A percentile compares a stretch with the other conserved stretches of the same genome.
These are phyloP conservation scores for Curvularia verruculosa DNA, from an alignment of 2,329 filamentous ascomycete species.

Conservation along the genomic window DNA sequence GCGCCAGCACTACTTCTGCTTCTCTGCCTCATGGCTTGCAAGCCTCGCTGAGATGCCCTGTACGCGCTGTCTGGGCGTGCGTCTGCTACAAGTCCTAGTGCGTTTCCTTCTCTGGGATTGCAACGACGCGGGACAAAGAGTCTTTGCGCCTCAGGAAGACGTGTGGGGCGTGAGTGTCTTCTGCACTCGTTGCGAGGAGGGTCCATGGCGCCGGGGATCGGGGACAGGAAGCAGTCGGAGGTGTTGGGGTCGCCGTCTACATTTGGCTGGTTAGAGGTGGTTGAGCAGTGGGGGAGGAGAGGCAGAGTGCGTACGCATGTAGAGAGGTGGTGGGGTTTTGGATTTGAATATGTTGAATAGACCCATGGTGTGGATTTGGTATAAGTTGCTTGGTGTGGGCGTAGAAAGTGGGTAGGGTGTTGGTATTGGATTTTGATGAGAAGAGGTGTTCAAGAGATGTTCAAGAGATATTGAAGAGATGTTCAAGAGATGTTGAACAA, in stretches of 20 bases:
- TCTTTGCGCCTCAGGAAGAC: neutral
- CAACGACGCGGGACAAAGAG: no score
- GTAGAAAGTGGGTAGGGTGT: no score
- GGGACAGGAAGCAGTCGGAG: neutral
- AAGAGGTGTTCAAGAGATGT: neutral
- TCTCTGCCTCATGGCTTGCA: no score
- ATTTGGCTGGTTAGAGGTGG: no score
- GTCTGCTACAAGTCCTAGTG: no score
- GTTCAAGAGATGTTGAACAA: neutral
- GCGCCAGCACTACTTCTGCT: no score
- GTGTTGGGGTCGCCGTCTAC: neutral
- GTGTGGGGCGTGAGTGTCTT: neutral
- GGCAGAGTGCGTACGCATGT: neutral
- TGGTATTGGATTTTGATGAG: no score
- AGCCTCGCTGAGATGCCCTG: no score
- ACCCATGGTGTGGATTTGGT: neutral
- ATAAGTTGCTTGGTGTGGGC: neutral
- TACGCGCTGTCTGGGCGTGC: no score
- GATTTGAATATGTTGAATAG: neutral
- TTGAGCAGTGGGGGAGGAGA: neutral
- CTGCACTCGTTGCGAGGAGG: neutral
- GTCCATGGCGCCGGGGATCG: neutral
- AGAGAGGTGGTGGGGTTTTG: neutral
- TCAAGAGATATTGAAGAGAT: neutral
- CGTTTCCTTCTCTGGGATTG: no score